Conservation (phyloP, 306 rosid species). For the Cajanus cajan region DNA sequence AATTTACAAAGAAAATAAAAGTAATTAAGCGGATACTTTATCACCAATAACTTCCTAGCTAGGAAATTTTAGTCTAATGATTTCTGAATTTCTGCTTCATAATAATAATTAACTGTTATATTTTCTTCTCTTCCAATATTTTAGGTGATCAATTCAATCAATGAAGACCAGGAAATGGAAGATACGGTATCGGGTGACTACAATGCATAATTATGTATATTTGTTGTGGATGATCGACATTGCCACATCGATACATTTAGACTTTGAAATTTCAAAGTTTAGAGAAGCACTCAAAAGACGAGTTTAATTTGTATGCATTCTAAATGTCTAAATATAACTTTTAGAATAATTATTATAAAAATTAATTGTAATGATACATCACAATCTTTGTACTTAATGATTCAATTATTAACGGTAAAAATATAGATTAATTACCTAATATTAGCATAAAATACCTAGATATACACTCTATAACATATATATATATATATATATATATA, state of each 20-base stretch:
- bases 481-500: no score
- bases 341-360: not conserved
- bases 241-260: not conserved
- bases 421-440: no score
- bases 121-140: not conserved
- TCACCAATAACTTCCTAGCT: not conserved
- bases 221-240: not conserved
- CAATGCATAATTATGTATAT: not conserved
- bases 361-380: no score
- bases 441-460: no score
- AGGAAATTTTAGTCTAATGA: not conserved
- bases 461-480: no score
- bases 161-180: not conserved
- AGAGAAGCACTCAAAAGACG: not conserved
- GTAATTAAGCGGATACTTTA: not conserved
- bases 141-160: conserved; percentile 35
- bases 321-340: not conserved
- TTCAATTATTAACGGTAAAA: no score
- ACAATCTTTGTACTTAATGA: no score
- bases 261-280: not conserved
- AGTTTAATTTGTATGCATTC: not conserved
- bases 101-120: not conserved
- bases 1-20: not conserved
- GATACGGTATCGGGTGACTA: not conserved
- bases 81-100: not conserved